Conservation (phyloP, 345 rosid genomes). For the Eucalyptus sideroxylon region DNA sequence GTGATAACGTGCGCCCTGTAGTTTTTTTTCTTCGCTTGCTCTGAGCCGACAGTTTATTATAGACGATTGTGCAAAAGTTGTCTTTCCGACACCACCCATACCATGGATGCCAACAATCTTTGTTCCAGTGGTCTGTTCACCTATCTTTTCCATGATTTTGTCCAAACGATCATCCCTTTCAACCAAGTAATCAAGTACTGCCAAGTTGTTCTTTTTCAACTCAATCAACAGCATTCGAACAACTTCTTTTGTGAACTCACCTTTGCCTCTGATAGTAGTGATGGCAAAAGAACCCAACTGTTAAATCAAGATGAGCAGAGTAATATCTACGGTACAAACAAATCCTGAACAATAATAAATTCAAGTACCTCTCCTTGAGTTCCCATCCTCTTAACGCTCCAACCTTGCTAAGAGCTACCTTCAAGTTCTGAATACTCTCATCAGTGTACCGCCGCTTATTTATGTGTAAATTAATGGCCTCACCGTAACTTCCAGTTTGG, state of each 20-base stretch:
- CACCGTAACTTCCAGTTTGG: rapidly evolving
- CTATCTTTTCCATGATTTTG: not conserved
- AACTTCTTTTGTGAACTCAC: rapidly evolving
- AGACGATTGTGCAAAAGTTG: not conserved
- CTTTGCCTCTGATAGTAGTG: too few species aligned
- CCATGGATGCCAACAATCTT: too few species aligned
- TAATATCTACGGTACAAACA: too few species aligned
- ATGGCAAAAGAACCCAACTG: rapidly evolving
- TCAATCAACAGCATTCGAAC: rapidly evolving
- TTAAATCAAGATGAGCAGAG: rapidly evolving
- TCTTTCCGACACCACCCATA: not conserved
- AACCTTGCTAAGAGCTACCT: not conserved
- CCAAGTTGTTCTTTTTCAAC: too few species aligned
- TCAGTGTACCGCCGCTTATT: rapidly evolving
- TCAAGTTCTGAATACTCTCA: not conserved
- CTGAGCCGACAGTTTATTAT: too few species aligned
- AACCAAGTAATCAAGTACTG: rapidly evolving
- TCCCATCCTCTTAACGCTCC: not conserved
- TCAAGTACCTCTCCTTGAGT: not conserved
- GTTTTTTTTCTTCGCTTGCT: too few species aligned
- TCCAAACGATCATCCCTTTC: not conserved
- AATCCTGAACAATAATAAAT: rapidly evolving
- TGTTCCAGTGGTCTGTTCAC: rapidly evolving
- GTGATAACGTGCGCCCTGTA: too few species aligned
- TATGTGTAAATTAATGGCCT: rapidly evolving